phyloP scores from a whole-genome alignment of 495 filamentous ascomycete species.

The Penicillium cataractarum region DNA sequence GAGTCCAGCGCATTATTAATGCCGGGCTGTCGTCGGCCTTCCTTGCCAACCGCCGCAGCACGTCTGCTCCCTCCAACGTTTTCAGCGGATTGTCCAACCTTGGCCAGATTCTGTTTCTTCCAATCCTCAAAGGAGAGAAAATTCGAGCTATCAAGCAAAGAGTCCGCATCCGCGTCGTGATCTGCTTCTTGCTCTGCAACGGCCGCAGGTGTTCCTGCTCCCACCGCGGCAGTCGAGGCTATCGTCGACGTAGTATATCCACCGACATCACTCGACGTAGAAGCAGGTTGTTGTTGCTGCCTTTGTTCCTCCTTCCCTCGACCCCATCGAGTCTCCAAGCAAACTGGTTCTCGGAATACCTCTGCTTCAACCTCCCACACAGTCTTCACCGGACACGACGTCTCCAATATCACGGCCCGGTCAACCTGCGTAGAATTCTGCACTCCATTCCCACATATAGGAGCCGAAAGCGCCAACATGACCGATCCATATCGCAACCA shows the following conservation, averaged over 20 bases:
- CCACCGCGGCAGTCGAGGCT: not conserved
- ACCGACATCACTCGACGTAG: constrained; percentile 13
- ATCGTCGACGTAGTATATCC: not conserved
- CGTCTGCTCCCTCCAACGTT: constrained; percentile 58
- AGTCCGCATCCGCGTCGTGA: constrained; percentile 61
- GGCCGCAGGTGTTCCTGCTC: constrained; percentile 10
- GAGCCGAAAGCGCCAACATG: constrained; percentile 12
- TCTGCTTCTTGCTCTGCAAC: constrained; percentile 23
- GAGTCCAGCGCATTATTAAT: constrained; percentile 70
- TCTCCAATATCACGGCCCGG: constrained; percentile 1
- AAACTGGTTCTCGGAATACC: constrained; percentile 21
- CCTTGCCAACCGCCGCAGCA: constrained; percentile 41
- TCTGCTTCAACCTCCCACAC: constrained; percentile 25
- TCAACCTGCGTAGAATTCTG: constrained; percentile 14
- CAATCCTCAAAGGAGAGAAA: constrained; percentile 99
- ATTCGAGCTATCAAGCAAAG: constrained; percentile 75
- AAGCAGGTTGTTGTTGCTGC: constrained; percentile 2
- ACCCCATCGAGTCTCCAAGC: constrained; percentile 24
- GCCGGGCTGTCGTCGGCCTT: constrained; percentile 52
- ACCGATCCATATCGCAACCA: constrained; percentile 15
- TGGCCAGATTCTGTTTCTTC: constrained; percentile 92
- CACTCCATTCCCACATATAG: constrained; percentile 9
- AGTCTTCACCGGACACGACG: constrained; percentile 21
- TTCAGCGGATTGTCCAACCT: constrained; percentile 81
- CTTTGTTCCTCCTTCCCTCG: not conserved